Evolutionary conservation across 306 rosid genomes (phyloP), one percentile per base, ranked within the genome.

Genomic region (Sesbania bispinosa): DNA sequence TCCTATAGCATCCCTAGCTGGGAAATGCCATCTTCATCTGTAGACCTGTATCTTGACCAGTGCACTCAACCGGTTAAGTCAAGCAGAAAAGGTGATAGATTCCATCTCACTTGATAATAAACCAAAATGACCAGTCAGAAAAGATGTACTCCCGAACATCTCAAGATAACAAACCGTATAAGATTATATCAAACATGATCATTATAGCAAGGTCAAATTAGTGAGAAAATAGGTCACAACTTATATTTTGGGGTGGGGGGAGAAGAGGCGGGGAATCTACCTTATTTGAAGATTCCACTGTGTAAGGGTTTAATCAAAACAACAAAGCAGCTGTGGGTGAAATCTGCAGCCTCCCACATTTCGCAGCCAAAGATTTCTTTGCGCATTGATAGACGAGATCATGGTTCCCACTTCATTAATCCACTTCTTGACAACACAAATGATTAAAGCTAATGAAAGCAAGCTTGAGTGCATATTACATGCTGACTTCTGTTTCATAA

Each of bases 221-320:
- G 52, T 67, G 58, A 73, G 35, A 54, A 15, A 51, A 43, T 23
- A 48, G 67, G 29, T 36, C 61, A 45, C 64, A 67, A n/a, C n/a
- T 29, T 8, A 77, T 9, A 46, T 75, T 69, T 58, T 20, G 19
- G 43, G 64, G 38, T 24, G 43, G 7, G 63, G 75, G 7, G 35
- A 47, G 48, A 35, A 55, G 43, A 73, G 51, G 77, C 47, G 14
- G 80, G 81, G 81, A 74, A 62, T 73, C 97, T 90, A 90, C 95
- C 95, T 90, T 81, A 69, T 52, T 35, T 68, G 90, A 85, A 80
- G 90, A 80, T 74, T 82, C 82, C 85, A 73, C 79, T 30, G 82
- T 30, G 82, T 20, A 27, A 47, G 4, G 30, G 64, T 82, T 75
- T 69, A 81, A 73, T 73, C 87, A 72, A 83, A 71, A 71, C 84